phyloP scores from a whole-genome alignment of 345 rosid genomes.

The Eucalyptus curtisii region DNA sequence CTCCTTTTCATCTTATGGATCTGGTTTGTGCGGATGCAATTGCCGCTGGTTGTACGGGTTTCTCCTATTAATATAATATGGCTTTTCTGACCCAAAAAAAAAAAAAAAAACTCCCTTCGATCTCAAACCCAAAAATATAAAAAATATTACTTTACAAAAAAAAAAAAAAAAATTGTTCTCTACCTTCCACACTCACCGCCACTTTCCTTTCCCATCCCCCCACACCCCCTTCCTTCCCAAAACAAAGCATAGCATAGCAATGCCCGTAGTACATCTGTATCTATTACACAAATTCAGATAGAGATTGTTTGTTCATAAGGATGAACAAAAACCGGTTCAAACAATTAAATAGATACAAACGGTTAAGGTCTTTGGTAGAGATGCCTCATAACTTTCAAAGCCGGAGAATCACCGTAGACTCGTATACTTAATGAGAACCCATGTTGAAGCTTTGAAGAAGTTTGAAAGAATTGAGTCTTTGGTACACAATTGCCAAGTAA shows the following conservation, averaged over 20 bases:
- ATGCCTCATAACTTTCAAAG: not conserved
- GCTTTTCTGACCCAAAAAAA: no score
- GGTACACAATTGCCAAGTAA: no score
- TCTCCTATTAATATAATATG: no score
- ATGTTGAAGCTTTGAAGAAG: no score
- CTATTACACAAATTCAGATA: not conserved
- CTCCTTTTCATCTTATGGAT: no score
- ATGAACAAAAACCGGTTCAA: not conserved
- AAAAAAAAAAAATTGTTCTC: not conserved
- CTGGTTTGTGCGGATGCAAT: no score
- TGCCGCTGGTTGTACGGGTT: no score
- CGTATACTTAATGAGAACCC: not conserved
- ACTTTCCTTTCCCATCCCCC: not conserved
- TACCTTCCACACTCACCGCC: not conserved
- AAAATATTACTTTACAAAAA: no score
- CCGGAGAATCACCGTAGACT: not conserved
- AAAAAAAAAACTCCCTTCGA: not conserved
- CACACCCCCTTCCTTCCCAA: not conserved
- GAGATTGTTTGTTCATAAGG: not conserved
- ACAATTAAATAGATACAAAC: not conserved
- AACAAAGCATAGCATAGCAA: not conserved
- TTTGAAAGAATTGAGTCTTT: no score
- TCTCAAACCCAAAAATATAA: no score
- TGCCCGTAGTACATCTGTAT: not conserved
- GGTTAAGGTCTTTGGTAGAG: not conserved